These are phyloP conservation scores for Penstemon newberryi DNA, from an alignment of 257 asterid species.

Conservation along the genomic window DNA sequence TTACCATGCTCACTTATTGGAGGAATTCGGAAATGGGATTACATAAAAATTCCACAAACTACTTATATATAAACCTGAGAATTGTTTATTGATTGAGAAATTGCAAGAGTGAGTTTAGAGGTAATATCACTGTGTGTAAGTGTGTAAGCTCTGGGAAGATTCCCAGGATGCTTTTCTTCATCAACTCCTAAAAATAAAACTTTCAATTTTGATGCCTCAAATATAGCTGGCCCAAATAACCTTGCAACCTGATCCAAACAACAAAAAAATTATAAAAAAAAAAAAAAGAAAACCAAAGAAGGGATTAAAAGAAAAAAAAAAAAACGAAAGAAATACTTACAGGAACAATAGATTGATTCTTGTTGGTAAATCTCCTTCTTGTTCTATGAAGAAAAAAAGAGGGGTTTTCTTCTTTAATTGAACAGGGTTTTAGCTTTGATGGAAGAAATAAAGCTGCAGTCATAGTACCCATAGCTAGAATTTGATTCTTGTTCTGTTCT, in stretches of 20 bases:
- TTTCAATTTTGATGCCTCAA: slow-evolving; percentile 73
- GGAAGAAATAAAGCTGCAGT: slow-evolving; percentile 48
- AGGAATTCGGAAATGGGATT: background rate
- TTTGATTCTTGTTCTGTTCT: background rate
- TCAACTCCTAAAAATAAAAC: slow-evolving; percentile 62
- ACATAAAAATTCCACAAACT: no score
- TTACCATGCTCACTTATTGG: no score
- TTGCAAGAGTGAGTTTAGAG: slow-evolving; percentile 66
- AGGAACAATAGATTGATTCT: slow-evolving; percentile 46
- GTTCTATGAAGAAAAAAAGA: slow-evolving; percentile 38
- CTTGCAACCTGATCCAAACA: slow-evolving; percentile 73
- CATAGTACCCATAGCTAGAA: slow-evolving; percentile 50
- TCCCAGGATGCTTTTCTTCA: slow-evolving; percentile 52
- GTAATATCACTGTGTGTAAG: slow-evolving; percentile 76
- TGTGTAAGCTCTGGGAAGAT: slow-evolving; percentile 71
- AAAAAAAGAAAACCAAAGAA: background rate
- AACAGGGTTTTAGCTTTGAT: slow-evolving; percentile 41
- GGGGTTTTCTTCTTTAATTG: slow-evolving; percentile 30
- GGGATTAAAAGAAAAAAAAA: background rate
- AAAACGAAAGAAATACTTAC: slow-evolving; percentile 35
- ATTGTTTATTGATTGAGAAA: slow-evolving; percentile 64
- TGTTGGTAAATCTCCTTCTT: slow-evolving; percentile 41
- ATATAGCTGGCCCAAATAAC: slow-evolving; percentile 82
- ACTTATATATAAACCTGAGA: slow-evolving; percentile 48
- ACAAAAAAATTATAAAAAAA: background rate